A percentile compares a stretch with the other conserved stretches of the same genome.
phyloP scores from a whole-genome alignment of 1,139 yeast genomes.

The Suhomyces kunorum region DNA sequence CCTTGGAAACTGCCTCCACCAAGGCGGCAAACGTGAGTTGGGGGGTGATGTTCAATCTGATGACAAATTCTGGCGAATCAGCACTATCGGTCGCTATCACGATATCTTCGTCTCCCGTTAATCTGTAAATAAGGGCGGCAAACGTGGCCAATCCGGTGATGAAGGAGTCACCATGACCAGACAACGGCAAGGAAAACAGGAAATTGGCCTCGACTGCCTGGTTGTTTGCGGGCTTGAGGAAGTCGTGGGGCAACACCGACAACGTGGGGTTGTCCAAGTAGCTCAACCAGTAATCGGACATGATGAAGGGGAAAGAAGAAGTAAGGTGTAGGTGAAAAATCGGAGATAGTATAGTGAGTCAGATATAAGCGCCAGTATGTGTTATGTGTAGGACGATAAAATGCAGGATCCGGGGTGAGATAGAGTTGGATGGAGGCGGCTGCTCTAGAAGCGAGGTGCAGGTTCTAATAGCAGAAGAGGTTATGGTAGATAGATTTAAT shows the following conservation, averaged over 20 bases:
- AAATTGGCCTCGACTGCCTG: constrained; percentile 65
- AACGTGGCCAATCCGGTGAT: constrained; percentile 65
- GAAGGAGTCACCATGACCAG: constrained; percentile 32
- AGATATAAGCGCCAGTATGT: constrained; percentile 10
- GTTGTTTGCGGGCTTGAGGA: constrained; percentile 72
- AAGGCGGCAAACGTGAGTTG: constrained; percentile 56
- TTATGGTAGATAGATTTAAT: no score
- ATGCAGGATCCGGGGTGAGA: no score
- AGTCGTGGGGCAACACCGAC: constrained; percentile 87
- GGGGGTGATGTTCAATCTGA: constrained; percentile 62
- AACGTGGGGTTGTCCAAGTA: constrained; percentile 79
- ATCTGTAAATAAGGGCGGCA: constrained; percentile 69
- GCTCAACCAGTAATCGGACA: constrained; percentile 59
- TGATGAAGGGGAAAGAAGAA: constrained; percentile 6
- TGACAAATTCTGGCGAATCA: constrained; percentile 50
- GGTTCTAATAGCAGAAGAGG: no score
- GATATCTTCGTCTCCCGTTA: constrained; percentile 93
- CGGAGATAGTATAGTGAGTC: constrained; percentile 2
- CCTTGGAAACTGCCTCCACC: constrained; percentile 42
- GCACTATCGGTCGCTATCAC: constrained; percentile 69
- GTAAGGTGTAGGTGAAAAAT: not conserved
- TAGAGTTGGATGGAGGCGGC: no score
- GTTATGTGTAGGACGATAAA: not conserved
- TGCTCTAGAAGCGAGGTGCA: no score
- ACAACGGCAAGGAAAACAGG: constrained; percentile 34